Base-by-base conservation (phyloP, 148 eudicot genomes). In the Rhododendron griersonianum region DNA sequence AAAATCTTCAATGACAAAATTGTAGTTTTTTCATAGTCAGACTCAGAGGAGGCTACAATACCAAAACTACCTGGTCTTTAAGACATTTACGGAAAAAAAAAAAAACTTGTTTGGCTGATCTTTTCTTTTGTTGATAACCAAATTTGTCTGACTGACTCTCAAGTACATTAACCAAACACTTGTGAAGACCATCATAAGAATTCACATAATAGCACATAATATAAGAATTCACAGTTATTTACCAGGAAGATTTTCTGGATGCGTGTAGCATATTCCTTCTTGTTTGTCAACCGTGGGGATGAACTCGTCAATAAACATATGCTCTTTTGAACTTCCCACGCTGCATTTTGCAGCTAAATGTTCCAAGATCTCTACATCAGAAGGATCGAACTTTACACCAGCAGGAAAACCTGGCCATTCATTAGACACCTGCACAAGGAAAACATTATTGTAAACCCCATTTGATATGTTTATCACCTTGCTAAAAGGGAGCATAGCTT, bases 361-460 rank as follows among this genome's bases (percentile, higher is more conserved):
- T 19, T 92, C 93, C 35, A 95, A 82, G 23, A 95, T 87, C 88
- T 95, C 92, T 23, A 47, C 67, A 90, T 94, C 98, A 82, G 96
- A 88, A 67, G 97, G 97, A 87, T 95, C 98, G 81, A 94, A 95
- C 84, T 95, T 94, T 53, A 95, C 97, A 85, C 97, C 97, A 63
- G 86, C 89, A 73, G 97, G 98, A 14, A 95, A 89, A 18, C 98
- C 98, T 86, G 97, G 97, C 98, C 98, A 95, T 61, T 94, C 94
- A 80, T 87, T 83, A 59, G 89, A 80, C 67, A 93, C 93, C 98
- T 94, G 87, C 85, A 81, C 73, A 61, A 33, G 53, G 7, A 55
- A 47, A 83, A 11, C 53, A 33, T 57, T 50, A 59, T 28, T 53
- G 10, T 28, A 81, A 7, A 10, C 45, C 84, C 50, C 23, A 30